Conservation (phyloP, 306 rosid species). For the Rosa chinensis region DNA sequence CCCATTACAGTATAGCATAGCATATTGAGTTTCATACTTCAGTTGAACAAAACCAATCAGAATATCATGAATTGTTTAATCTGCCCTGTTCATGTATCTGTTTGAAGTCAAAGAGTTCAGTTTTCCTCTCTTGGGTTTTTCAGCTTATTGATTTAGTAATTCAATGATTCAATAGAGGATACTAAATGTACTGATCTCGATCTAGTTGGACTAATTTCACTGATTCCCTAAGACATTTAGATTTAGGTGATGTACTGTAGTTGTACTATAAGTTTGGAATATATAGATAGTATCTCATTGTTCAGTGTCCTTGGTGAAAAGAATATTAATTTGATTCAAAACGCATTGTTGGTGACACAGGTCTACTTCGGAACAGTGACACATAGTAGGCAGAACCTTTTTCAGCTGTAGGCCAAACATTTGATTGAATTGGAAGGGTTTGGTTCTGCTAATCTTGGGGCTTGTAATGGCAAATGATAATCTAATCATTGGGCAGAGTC, state of each 20-base stretch:
- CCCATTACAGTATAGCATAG: not conserved
- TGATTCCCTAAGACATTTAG: not conserved
- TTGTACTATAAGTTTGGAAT: slow-evolving; percentile 6
- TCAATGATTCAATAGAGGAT: not conserved
- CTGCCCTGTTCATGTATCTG: not conserved
- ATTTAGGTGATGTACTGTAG: not conserved
- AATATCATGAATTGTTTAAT: not conserved
- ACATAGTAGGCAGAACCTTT: not conserved
- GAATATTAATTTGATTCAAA: not conserved
- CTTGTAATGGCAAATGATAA: slow-evolving; percentile 36
- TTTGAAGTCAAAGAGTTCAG: not conserved
- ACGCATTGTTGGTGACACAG: slow-evolving; percentile 14
- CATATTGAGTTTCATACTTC: not conserved
- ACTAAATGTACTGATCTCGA: not conserved
- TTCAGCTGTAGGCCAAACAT: slow-evolving; percentile 10
- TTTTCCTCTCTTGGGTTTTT: not conserved
- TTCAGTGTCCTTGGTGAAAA: not conserved
- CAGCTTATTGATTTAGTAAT: not conserved
- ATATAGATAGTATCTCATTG: not conserved
- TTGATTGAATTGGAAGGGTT: slow-evolving; percentile 8
- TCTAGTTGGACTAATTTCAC: not conserved
- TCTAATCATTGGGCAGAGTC: slow-evolving; percentile 29
- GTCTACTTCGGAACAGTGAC: slow-evolving; percentile 6
- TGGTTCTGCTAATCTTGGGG: not conserved
- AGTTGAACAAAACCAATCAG: not conserved